phyloP scores from a whole-genome alignment of 768 basidiomycete genomes.

The Phallus indusiatus region DNA sequence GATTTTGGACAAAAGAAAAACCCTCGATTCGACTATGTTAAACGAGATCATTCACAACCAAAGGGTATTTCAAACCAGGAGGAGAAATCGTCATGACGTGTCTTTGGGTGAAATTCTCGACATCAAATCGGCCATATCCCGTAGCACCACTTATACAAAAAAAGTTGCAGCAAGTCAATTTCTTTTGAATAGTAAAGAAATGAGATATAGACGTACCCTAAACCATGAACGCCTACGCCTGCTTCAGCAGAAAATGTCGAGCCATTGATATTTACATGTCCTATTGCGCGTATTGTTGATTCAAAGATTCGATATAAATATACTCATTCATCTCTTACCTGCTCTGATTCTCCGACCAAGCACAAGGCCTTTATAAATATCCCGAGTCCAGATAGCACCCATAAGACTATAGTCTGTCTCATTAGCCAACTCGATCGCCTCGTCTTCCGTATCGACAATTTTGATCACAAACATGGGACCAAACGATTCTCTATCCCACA shows the following conservation, averaged over 20 bases:
- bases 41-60: not conserved
- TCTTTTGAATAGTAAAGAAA: not conserved
- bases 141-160: conserved; percentile 18
- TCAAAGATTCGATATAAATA: not conserved
- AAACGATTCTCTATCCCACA: conserved; percentile 55
- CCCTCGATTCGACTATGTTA: too few species aligned
- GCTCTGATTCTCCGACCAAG: conserved; percentile 41
- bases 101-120: conserved; percentile 42
- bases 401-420: conserved; percentile 41
- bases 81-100: conserved; percentile 35
- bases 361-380: conserved; percentile 28
- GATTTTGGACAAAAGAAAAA: too few species aligned
- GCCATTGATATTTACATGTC: conserved; percentile 48
- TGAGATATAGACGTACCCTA: conserved; percentile 31
- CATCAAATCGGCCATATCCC: conserved; percentile 44
- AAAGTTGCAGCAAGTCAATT: not conserved
- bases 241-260: conserved; percentile 38
- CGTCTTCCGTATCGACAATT: conserved; percentile 39
- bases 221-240: conserved; percentile 28
- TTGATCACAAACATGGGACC: conserved; percentile 44
- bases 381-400: conserved; percentile 42
- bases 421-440: conserved; percentile 49
- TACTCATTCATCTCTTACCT: conserved; percentile 22
- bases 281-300: conserved; percentile 19
- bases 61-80: not conserved